Evolutionary conservation across 306 rosid species (phyloP).

Genomic region (Cercis canadensis): DNA sequence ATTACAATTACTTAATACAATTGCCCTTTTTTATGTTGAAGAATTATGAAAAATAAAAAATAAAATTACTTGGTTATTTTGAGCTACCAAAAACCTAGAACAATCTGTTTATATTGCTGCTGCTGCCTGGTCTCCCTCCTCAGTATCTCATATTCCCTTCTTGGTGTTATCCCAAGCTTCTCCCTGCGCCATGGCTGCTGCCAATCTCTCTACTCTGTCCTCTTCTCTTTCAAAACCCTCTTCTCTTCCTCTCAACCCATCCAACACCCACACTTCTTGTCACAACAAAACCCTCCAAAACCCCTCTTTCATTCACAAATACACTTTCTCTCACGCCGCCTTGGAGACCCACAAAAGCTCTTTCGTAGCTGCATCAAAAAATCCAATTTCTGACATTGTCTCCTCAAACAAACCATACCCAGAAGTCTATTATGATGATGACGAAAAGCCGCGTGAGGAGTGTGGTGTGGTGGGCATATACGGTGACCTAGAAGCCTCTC

Average conservation of each 20-base stretch:
- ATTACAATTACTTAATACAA: too few species aligned
- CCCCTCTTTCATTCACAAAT: slow-evolving; percentile 29
- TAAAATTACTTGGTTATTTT: background rate
- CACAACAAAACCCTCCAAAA: slow-evolving; percentile 42
- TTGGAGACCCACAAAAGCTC: slow-evolving; percentile 23
- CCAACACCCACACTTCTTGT: slow-evolving; percentile 24
- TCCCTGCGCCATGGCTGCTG: slow-evolving; percentile 42
- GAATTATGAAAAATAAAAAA: background rate
- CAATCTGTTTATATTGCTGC: background rate
- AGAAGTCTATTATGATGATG: slow-evolving; percentile 33
- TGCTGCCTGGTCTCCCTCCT: background rate
- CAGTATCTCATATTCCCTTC: background rate
- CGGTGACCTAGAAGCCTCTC: slow-evolving; percentile 84
- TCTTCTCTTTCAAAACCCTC: slow-evolving; percentile 47
- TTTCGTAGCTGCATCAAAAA: slow-evolving; percentile 36
- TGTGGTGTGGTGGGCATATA: slow-evolving; percentile 90
- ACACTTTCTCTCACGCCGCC: slow-evolving; percentile 2
- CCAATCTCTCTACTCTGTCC: slow-evolving; percentile 44
- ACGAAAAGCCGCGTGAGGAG: slow-evolving; percentile 89
- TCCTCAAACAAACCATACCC: slow-evolving; percentile 19
- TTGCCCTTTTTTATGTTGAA: too few species aligned
- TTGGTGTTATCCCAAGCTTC: background rate
- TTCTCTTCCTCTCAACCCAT: slow-evolving; percentile 18
- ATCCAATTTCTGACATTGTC: slow-evolving; percentile 48
- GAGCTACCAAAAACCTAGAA: slow-evolving; percentile 40